Conservation (phyloP, 176 grass and related monocot genomes). For the Juncus effusus region DNA sequence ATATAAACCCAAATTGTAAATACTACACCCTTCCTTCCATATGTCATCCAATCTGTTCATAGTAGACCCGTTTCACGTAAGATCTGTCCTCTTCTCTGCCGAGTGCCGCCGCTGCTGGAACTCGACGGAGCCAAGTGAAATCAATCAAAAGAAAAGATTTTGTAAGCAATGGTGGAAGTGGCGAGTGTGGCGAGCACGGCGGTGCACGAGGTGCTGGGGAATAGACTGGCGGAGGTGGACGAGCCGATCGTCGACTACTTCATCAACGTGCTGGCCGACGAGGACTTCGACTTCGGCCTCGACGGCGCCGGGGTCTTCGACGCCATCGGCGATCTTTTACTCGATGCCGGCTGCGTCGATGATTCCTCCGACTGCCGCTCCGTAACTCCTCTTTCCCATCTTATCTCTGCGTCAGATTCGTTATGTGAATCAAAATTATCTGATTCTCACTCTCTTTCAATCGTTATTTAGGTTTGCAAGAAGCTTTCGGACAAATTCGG, state of each 20-base stretch:
- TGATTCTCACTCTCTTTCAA: background rate
- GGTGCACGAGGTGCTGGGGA: conserved; percentile 81
- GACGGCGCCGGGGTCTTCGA: conserved; percentile 76
- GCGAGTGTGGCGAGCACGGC: conserved; percentile 58
- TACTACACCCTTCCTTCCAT: background rate
- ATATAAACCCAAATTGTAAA: background rate
- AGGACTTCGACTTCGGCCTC: conserved; percentile 90
- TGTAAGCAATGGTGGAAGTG: background rate
- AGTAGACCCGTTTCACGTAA: background rate
- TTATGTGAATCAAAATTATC: background rate
- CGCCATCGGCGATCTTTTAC: conserved; percentile 82
- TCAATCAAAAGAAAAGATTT: background rate
- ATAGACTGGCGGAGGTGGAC: conserved; percentile 52
- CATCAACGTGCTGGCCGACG: conserved; percentile 94
- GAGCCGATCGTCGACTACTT: conserved; percentile 86
- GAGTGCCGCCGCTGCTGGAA: background rate
- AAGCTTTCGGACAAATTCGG: conserved; percentile 85
- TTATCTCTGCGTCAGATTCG: background rate
- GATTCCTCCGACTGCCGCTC: conserved; percentile 55
- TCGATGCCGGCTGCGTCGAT: conserved; percentile 64
- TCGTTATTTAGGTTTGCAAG: conserved; percentile 61
- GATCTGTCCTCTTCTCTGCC: background rate
- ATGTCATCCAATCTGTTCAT: background rate
- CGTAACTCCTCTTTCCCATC: conserved; percentile 27
- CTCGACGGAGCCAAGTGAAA: background rate